Evolutionary conservation across 2,329 filamentous ascomycete genomes (phyloP), one percentile per base, ranked within the genome.

Genomic region (Talaromyces piceae): DNA sequence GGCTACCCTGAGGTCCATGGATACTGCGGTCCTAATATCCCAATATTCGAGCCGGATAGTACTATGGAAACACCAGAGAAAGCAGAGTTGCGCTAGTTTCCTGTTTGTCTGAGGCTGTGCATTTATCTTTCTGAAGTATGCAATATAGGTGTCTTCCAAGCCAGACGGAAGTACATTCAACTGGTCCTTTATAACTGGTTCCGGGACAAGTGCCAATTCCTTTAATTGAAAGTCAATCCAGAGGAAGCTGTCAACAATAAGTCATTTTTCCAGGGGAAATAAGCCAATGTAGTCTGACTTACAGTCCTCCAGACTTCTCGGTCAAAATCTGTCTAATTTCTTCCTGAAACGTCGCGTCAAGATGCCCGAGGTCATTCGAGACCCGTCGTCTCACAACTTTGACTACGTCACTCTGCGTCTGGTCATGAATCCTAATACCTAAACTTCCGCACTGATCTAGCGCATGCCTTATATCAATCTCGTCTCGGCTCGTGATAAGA

Each of bases 191-290:
- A 53, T 13, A n/a, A 50, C 47, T 5, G 26, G 26, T 26, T 50
- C 47, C n/a, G 43, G 3, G 5, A 51, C 48, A 4, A 43, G 23
- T 27, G 41, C 5, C 5, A 53, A 48, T 9, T 53, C 51, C 11
- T 53, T 46, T 3, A 53, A 27, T 28, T 53, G 51, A 44, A 50
- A 41, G 9, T 25, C 18, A 9, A 51, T 41, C 51, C 51, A 53
- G 3, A 53, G 47, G 5, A 53, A 53, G 23, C 51, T 53, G n/a
- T n/a, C n/a, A n/a, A n/a, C n/a, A n/a, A n/a, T n/a, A n/a, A n/a
- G n/a, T n/a, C n/a, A n/a, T n/a, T n/a, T n/a, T n/a, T n/a, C n/a
- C n/a, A n/a, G n/a, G n/a, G n/a, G n/a, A n/a, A n/a, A n/a, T n/a
- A n/a, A n/a, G n/a, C n/a, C n/a, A n/a, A n/a, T n/a, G n/a, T n/a